phyloP scores from a whole-genome alignment of 179 eudicot species.

The Amaranthus tricolor region DNA sequence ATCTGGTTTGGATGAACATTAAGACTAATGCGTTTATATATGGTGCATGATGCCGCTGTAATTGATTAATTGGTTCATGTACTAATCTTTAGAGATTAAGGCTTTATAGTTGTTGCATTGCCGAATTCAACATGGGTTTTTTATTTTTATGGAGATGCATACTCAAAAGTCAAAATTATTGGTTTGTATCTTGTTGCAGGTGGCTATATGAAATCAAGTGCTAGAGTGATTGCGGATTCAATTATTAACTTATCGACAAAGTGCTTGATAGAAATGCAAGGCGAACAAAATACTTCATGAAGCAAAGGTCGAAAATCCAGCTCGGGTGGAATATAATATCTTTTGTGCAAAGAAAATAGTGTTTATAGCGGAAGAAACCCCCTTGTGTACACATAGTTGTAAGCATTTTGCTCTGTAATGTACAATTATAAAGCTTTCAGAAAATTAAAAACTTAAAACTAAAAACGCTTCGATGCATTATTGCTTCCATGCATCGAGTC shows the following conservation, averaged over 20 bases:
- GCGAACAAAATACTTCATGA: not conserved
- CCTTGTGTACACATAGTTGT: not conserved
- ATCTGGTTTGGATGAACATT: not conserved
- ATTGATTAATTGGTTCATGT: too few species aligned
- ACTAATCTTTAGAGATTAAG: too few species aligned
- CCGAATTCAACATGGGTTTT: not conserved
- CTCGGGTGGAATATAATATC: not conserved
- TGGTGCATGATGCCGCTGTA: too few species aligned
- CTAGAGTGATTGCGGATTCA: constrained; percentile 85
- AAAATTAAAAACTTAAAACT: too few species aligned
- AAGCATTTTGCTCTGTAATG: too few species aligned
- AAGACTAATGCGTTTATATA: too few species aligned
- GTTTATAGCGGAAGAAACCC: not conserved
- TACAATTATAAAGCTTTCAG: too few species aligned
- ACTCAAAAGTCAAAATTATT: not conserved
- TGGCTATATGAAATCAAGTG: constrained; percentile 96
- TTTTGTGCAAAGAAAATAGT: not conserved
- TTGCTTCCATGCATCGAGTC: too few species aligned
- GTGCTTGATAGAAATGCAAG: constrained; percentile 49
- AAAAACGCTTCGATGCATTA: too few species aligned
- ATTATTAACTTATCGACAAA: constrained; percentile 70
- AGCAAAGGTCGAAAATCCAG: constrained; percentile 6
- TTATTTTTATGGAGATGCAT: not conserved
- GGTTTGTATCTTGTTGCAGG: constrained; percentile 42
- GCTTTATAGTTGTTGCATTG: too few species aligned